These are phyloP conservation scores for Acacia melanoxylon DNA, from an alignment of 306 rosid genomes.

Conservation along the genomic window DNA sequence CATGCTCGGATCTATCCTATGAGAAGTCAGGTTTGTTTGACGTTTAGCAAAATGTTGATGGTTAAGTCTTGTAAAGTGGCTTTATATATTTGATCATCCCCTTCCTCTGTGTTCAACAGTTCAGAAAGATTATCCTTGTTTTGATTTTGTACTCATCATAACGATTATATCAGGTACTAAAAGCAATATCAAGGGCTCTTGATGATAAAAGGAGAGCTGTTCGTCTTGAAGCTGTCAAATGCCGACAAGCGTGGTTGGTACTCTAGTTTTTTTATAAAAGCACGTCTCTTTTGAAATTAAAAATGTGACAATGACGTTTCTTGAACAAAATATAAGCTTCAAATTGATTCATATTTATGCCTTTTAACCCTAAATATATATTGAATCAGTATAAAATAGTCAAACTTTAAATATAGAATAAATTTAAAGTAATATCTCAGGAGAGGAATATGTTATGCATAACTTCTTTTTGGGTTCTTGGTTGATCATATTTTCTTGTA, in stretches of 20 bases:
- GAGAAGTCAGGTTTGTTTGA: conserved; percentile 70
- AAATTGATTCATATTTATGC: neutral
- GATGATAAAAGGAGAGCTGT: conserved; percentile 79
- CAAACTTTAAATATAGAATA: neutral
- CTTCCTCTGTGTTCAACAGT: conserved; percentile 1
- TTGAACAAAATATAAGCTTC: neutral
- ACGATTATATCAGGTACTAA: conserved; percentile 55
- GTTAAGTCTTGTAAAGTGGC: neutral
- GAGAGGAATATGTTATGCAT: neutral
- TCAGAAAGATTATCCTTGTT: neutral
- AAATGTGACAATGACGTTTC: neutral
- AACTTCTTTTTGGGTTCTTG: neutral
- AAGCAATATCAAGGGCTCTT: conserved; percentile 56
- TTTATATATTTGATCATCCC: neutral
- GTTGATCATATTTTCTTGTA: neutral
- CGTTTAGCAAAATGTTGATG: conserved; percentile 20
- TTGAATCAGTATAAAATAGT: neutral
- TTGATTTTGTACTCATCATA: conserved; percentile 6
- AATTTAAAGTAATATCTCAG: neutral
- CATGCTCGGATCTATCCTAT: conserved; percentile 75
- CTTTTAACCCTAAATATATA: neutral
- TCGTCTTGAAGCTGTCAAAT: conserved; percentile 86
- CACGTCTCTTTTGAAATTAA: neutral
- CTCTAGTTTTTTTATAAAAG: neutral
- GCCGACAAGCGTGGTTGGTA: conserved; percentile 85